A percentile compares a stretch with the other conserved stretches of the same genome.
phyloP scores from a whole-genome alignment of 495 filamentous ascomycete species.

The Annulohypoxylon bovei region DNA sequence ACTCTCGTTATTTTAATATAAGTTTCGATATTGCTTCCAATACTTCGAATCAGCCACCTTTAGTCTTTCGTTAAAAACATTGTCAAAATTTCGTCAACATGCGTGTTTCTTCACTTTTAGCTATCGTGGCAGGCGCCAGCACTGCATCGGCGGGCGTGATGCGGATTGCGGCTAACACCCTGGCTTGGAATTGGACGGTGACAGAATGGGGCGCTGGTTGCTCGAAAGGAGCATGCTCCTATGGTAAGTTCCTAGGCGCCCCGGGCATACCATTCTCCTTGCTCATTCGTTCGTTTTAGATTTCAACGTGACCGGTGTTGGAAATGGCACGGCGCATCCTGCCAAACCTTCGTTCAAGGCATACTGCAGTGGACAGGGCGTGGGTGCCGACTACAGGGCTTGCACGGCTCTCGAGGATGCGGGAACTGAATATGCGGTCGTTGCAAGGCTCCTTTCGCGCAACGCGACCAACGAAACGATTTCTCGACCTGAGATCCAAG shows the following conservation, averaged over 20 bases:
- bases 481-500: constrained; percentile 41
- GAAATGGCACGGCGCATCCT: constrained; percentile 31
- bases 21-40: not conserved
- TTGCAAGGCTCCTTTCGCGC: constrained; percentile 42
- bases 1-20: constrained; percentile 10
- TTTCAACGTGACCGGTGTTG: constrained; percentile 42
- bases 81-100: constrained; percentile 26
- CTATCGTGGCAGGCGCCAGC: constrained; percentile 29
- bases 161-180: constrained; percentile 27
- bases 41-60: constrained; percentile 4
- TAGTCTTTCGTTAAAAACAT: not conserved
- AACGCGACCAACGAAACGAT: constrained; percentile 30
- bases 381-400: constrained; percentile 36
- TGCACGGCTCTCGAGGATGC: constrained; percentile 29
- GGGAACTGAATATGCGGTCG: constrained; percentile 32
- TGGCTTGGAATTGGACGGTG: constrained; percentile 40
- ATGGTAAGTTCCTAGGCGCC: constrained; percentile 28
- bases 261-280: not conserved
- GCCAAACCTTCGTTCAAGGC: constrained; percentile 43
- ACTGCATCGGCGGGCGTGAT: constrained; percentile 35
- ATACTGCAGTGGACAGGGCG: constrained; percentile 41
- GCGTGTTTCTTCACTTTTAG: constrained; percentile 40
- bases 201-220: constrained; percentile 47
- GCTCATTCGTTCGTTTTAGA: constrained; percentile 28
- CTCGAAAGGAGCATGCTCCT: constrained; percentile 22